Evolutionary conservation across 2,329 filamentous ascomycete genomes (phyloP), one percentile per base, ranked within the genome.

Genomic region (Keithomyces neogunnii): DNA sequence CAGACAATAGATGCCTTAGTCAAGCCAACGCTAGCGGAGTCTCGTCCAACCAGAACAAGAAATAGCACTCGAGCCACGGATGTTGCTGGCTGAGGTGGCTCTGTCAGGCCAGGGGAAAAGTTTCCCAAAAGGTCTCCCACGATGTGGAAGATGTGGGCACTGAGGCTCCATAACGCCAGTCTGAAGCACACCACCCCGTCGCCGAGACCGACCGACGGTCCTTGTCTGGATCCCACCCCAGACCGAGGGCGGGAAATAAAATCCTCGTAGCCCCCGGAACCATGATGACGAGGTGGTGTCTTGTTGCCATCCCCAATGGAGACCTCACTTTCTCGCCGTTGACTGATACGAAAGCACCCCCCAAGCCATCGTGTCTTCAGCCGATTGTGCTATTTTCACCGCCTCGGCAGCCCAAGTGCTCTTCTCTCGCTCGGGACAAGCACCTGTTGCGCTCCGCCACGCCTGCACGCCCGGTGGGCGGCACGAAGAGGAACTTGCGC

Each of bases 51-150:
- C 19, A 19, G 19, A 35, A 6, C 33, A 6, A 35, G 11, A 35
- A 35, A 35, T 35, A 2, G 33, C 33, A 52, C 52, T 52, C 51
- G 51, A 19, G 49, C 47, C 49, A 49, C 30, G 26, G 31, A 11
- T 29, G n/a, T 46, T 13, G 45, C 31, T n/a, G 29, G 30, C 35
- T 36, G 28, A 9, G 11, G 28, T 49, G 47, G 47, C 46, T 46
- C 46, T 48, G 48, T 44, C 50, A 54, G 40, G 47, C 52, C 54
- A 56, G 51, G 55, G 55, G 54, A 49, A 39, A 29, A 30, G 19
- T 28, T 39, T 42, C 31, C 30, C 36, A 29, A 39, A 53, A 52
- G 43, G 47, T 58, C 19, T 54, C 53, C 51, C 53, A 56, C 45
- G 33, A 51, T 46, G 48, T 53, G 48, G 51, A 56, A 45, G 40